Evolutionary conservation across 1,139 yeast genomes (phyloP).

Genomic region (Nadsonia starkeyi-henricii): DNA sequence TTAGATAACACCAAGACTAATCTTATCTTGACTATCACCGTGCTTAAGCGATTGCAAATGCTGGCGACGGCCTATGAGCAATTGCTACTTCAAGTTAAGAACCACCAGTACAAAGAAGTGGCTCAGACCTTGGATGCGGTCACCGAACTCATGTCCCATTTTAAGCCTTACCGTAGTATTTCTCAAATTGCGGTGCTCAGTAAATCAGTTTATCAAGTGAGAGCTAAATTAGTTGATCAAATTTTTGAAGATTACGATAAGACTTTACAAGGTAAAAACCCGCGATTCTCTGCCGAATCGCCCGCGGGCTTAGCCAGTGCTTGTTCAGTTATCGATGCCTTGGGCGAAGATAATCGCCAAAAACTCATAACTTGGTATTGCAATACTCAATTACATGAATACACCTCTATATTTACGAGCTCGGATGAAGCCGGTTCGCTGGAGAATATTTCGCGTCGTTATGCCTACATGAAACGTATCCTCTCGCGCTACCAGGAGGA

Average conservation of each 20-base stretch:
- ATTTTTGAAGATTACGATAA: constrained; percentile 60
- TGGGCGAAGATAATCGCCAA: constrained; percentile 47
- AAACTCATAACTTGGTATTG: constrained; percentile 65
- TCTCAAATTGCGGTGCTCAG: constrained; percentile 65
- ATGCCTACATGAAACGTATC: constrained; percentile 63
- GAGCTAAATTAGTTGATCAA: constrained; percentile 53
- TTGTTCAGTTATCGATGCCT: constrained; percentile 55
- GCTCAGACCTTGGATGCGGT: constrained; percentile 61
- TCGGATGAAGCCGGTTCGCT: constrained; percentile 88
- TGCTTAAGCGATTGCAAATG: constrained; percentile 78
- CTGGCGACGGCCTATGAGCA: constrained; percentile 64
- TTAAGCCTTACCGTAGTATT: constrained; percentile 71
- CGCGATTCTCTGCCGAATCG: constrained; percentile 8
- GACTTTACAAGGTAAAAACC: constrained; percentile 21
- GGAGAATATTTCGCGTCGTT: constrained; percentile 73
- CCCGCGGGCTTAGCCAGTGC: constrained; percentile 26
- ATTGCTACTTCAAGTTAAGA: constrained; percentile 35
- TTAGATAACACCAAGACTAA: constrained; percentile 76
- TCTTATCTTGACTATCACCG: constrained; percentile 69
- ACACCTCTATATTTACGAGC: constrained; percentile 56
- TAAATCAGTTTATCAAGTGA: constrained; percentile 47
- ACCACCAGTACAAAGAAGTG: constrained; percentile 50
- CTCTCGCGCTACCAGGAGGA: constrained; percentile 44
- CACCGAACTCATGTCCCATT: constrained; percentile 60
- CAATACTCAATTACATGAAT: constrained; percentile 55